Conservation (phyloP, 176 grass and related monocot species). For the Cocos nucifera region DNA sequence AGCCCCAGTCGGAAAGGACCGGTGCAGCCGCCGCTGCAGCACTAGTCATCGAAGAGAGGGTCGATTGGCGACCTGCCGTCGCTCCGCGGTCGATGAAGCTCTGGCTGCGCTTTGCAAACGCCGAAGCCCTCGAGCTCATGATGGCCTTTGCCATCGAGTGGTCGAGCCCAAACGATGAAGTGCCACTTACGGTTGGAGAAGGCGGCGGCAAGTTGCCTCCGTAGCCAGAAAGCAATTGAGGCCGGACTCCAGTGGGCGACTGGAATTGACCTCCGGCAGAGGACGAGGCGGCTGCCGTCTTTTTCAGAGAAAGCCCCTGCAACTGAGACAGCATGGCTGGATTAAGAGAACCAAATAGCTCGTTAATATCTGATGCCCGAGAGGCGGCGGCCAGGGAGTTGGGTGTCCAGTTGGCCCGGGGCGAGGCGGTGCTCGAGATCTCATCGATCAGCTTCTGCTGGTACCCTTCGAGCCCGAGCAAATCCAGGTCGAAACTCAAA, state of each 20-base stretch:
- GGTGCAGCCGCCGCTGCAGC: slow-evolving; percentile 22
- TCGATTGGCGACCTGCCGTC: too few relatives aligned
- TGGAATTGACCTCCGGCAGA: neutral
- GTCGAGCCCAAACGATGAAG: slow-evolving; percentile 20
- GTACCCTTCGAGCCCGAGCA: slow-evolving; percentile 59
- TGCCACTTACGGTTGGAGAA: slow-evolving; percentile 23
- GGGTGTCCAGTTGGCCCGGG: slow-evolving; percentile 52
- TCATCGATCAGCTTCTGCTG: slow-evolving; percentile 83
- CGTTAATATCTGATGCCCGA: slow-evolving; percentile 24
- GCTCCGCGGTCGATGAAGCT: slow-evolving; percentile 72
- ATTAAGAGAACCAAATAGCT: slow-evolving; percentile 2
- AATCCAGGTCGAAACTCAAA: slow-evolving; percentile 18
- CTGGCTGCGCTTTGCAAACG: slow-evolving; percentile 70
- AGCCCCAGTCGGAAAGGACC: slow-evolving; percentile 26
- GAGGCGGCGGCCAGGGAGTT: neutral
- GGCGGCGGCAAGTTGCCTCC: slow-evolving; percentile 26
- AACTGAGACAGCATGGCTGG: slow-evolving; percentile 18
- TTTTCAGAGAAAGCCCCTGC: slow-evolving; percentile 13
- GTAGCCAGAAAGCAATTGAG: neutral
- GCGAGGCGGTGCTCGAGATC: slow-evolving; percentile 41
- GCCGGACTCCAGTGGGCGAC: neutral
- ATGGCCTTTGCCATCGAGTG: slow-evolving; percentile 82
- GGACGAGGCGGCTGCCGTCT: neutral
- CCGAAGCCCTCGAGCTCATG: slow-evolving; percentile 20
- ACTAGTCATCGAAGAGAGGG: neutral